Conservation (phyloP, 2,329 filamentous ascomycete genomes). For the Fusarium tupiense region DNA sequence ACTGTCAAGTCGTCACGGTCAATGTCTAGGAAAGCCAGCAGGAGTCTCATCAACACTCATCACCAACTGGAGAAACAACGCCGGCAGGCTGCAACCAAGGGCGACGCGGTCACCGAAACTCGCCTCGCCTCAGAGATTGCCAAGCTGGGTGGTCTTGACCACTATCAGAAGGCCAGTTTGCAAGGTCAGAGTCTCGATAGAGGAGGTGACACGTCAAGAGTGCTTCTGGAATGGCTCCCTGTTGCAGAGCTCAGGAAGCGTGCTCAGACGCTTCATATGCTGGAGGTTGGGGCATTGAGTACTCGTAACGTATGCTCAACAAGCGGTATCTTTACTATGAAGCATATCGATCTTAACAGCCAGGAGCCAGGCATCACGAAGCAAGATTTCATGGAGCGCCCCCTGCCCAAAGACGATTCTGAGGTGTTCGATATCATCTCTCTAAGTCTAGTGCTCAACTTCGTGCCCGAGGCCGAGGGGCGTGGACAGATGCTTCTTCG, state of each 20-base stretch:
- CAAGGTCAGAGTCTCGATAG: slow-evolving; percentile 72
- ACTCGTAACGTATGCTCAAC: slow-evolving; percentile 85
- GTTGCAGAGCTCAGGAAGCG: slow-evolving; percentile 41
- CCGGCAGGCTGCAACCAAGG: slow-evolving; percentile 62
- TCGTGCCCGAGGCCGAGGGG: slow-evolving; percentile 78
- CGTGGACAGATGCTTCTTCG: slow-evolving; percentile 88
- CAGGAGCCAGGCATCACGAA: slow-evolving; percentile 83
- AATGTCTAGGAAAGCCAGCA: slow-evolving; percentile 72
- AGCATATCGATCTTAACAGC: slow-evolving; percentile 90
- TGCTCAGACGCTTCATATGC: slow-evolving; percentile 64
- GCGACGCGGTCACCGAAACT: slow-evolving; percentile 59
- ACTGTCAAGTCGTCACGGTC: slow-evolving; percentile 61
- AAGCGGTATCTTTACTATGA: slow-evolving; percentile 75
- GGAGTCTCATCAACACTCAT: slow-evolving; percentile 71
- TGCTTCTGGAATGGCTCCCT: slow-evolving; percentile 71
- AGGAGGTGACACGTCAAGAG: slow-evolving; percentile 72
- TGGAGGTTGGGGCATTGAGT: slow-evolving; percentile 91
- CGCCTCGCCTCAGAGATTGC: slow-evolving; percentile 64
- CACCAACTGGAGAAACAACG: slow-evolving; percentile 72
- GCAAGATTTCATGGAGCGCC: slow-evolving; percentile 94
- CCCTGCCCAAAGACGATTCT: slow-evolving; percentile 69
- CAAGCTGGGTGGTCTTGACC: slow-evolving; percentile 67
- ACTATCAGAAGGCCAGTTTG: slow-evolving; percentile 75
- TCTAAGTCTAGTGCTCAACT: slow-evolving; percentile 92
- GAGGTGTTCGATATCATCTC: slow-evolving; percentile 90